phyloP scores from a whole-genome alignment of 306 rosid species.

The Senna tora region DNA sequence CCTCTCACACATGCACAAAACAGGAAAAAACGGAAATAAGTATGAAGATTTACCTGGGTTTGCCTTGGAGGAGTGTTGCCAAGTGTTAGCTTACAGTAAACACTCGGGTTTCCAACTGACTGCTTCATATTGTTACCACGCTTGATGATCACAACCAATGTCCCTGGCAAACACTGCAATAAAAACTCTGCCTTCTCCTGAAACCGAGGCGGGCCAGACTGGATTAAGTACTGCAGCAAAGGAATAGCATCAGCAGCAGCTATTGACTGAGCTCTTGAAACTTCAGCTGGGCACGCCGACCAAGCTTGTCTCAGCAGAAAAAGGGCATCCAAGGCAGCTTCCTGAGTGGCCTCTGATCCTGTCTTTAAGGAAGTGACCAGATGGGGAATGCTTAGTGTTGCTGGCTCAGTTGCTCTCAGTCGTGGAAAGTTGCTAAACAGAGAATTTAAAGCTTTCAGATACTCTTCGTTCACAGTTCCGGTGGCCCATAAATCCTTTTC shows the following conservation, averaged over 20 bases:
- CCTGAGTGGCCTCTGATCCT: slow-evolving; percentile 97
- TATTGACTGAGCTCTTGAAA: slow-evolving; percentile 94
- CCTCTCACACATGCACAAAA: not conserved
- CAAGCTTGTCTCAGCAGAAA: slow-evolving; percentile 99
- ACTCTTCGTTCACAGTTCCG: slow-evolving; percentile 96
- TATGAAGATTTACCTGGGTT: slow-evolving; percentile 62
- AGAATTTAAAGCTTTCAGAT: slow-evolving; percentile 90
- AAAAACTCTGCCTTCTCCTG: slow-evolving; percentile 96
- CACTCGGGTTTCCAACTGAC: slow-evolving; percentile 98
- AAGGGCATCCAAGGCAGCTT: slow-evolving; percentile 94
- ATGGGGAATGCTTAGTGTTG: slow-evolving; percentile 97
- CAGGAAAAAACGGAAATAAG: slow-evolving; percentile 8
- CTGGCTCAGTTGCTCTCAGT: slow-evolving; percentile 97
- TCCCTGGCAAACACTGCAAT: slow-evolving; percentile 97
- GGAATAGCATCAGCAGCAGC: slow-evolving; percentile 99
- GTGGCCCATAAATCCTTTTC: slow-evolving; percentile 97
- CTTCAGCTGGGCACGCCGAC: slow-evolving; percentile 99
- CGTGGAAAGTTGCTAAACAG: slow-evolving; percentile 97
- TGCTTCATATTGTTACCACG: slow-evolving; percentile 97
- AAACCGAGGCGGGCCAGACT: slow-evolving; percentile 98
- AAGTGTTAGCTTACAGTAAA: slow-evolving; percentile 88
- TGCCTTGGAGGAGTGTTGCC: slow-evolving; percentile 88
- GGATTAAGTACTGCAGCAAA: slow-evolving; percentile 88
- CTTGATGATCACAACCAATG: slow-evolving; percentile 85
- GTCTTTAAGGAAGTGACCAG: slow-evolving; percentile 91